These are phyloP conservation scores for Ophiostoma perfectum DNA, from an alignment of 2,329 filamentous ascomycete species.

Conservation along the genomic window DNA sequence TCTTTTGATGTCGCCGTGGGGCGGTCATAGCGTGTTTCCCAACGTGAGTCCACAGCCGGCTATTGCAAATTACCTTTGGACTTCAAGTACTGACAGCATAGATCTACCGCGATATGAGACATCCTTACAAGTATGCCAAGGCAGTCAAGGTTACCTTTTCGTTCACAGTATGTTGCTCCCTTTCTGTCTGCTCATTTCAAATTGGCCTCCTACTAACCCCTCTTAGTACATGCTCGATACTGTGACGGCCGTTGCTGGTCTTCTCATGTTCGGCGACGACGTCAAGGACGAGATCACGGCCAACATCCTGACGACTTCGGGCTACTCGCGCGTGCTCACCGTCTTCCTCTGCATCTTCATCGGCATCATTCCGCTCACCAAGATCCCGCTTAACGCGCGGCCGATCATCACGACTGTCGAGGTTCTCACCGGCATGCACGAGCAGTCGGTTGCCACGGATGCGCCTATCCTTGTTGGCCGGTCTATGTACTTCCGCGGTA, in stretches of 20 bases:
- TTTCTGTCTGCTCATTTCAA: neutral
- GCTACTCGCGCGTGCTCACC: constrained; percentile 70
- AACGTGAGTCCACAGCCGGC: constrained; percentile 48
- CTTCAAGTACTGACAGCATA: constrained; percentile 27
- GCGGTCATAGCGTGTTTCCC: constrained; percentile 67
- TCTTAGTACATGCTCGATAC: constrained; percentile 69
- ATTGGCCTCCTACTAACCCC: neutral
- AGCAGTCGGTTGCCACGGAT: constrained; percentile 37
- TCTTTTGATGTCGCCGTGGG: constrained; percentile 73
- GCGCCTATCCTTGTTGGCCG: constrained; percentile 47
- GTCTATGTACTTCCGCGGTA: constrained; percentile 51
- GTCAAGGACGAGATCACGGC: constrained; percentile 85
- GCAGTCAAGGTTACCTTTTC: constrained; percentile 31
- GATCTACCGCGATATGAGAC: constrained; percentile 59
- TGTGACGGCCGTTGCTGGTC: constrained; percentile 73
- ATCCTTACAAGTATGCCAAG: constrained; percentile 71
- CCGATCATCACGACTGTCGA: constrained; percentile 84
- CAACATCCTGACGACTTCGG: constrained; percentile 71
- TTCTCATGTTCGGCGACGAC: constrained; percentile 92
- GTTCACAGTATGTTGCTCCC: constrained; percentile 32
- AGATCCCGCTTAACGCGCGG: constrained; percentile 84
- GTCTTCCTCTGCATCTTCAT: constrained; percentile 79
- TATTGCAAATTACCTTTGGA: neutral
- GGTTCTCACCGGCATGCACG: constrained; percentile 68
- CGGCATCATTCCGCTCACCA: constrained; percentile 88